phyloP scores from a whole-genome alignment of 441 rosid species.

The Sinapis alba region DNA sequence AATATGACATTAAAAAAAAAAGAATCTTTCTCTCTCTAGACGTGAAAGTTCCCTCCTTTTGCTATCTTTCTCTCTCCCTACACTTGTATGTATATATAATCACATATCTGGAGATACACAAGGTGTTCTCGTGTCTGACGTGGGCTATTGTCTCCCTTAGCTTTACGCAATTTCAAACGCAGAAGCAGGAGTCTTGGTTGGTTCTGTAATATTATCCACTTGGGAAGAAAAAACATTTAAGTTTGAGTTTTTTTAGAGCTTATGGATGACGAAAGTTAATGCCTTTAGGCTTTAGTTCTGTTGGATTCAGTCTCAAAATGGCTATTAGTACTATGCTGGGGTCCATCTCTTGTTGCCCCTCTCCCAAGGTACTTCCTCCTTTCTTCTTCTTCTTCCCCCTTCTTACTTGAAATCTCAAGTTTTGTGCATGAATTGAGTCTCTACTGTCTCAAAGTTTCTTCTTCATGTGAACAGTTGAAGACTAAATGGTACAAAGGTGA shows the following conservation, averaged over 20 bases:
- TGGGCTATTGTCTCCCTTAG: conserved; percentile 43
- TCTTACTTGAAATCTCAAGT: background rate
- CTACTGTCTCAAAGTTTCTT: background rate
- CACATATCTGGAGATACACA: conserved; percentile 23
- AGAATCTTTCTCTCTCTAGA: conserved; percentile 5
- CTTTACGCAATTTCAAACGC: conserved; percentile 21
- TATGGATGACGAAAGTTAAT: conserved; percentile 26
- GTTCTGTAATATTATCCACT: conserved; percentile 13
- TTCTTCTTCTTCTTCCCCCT: conserved; percentile 14
- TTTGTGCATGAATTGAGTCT: background rate
- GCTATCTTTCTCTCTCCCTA: conserved; percentile 9
- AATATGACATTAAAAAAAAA: background rate
- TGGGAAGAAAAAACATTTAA: background rate
- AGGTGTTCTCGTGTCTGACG: conserved; percentile 31
- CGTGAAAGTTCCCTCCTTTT: conserved; percentile 16
- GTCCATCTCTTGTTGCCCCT: conserved; percentile 49
- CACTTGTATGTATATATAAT: background rate
- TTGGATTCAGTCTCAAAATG: conserved; percentile 33
- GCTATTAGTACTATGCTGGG: conserved; percentile 56
- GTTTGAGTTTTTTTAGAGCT: conserved; percentile 25
- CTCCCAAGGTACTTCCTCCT: conserved; percentile 52
- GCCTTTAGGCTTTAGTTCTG: conserved; percentile 33
- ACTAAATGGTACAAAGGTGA: background rate
- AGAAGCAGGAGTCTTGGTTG: background rate
- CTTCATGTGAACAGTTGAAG: background rate